phyloP scores from a whole-genome alignment of 306 rosid genomes.

The Bauhinia variegata region DNA sequence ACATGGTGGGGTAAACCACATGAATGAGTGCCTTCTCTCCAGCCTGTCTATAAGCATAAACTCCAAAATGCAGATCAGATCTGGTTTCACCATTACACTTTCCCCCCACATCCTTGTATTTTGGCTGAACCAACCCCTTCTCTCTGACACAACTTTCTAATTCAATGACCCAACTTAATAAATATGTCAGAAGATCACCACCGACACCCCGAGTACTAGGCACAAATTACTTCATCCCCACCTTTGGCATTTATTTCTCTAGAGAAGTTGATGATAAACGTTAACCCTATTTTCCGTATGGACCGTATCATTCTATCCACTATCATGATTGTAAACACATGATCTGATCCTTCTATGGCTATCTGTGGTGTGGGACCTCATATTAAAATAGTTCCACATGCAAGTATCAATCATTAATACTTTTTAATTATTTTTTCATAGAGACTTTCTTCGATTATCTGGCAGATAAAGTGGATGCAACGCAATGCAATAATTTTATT shows the following conservation, averaged over 20 bases:
- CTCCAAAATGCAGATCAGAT: conserved; percentile 44
- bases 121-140: conserved; percentile 37
- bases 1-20: conserved; percentile 55
- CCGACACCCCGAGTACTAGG: conserved; percentile 63
- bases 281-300: conserved; percentile 54
- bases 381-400: conserved; percentile 25
- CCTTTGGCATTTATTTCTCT: conserved; percentile 45
- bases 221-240: conserved; percentile 34
- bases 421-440: neutral
- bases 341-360: conserved; percentile 25
- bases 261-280: conserved; percentile 25
- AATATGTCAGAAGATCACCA: conserved; percentile 37
- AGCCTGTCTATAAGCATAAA: conserved; percentile 61
- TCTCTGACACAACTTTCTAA: conserved; percentile 47
- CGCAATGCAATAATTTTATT: too few relatives aligned
- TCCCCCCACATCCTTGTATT: conserved; percentile 16
- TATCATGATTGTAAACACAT: conserved; percentile 35
- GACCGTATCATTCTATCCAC: conserved; percentile 60
- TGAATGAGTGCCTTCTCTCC: conserved; percentile 49
- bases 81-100: conserved; percentile 44
- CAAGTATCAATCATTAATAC: neutral
- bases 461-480: too few relatives aligned
- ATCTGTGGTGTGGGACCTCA: conserved; percentile 19
- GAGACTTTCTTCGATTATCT: too few relatives aligned
- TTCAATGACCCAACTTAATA: conserved; percentile 37